Evolutionary conservation across 2,329 filamentous ascomycete species (phyloP), one percentile per base, ranked within the genome.

Genomic region (Penicillium decumbens): DNA sequence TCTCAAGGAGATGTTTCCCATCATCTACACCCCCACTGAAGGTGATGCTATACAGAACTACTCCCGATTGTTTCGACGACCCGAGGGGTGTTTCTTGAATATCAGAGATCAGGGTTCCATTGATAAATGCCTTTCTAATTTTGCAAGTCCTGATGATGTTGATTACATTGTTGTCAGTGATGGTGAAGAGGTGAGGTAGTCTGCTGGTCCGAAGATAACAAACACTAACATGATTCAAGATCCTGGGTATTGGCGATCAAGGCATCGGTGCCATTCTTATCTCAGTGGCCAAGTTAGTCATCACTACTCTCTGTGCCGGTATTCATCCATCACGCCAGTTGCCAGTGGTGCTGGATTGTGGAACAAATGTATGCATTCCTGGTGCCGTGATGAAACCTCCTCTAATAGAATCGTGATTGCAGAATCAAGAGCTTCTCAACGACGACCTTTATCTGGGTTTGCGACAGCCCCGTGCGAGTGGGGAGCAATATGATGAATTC

Each of bases 1-100:
- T 60, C 72, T 95, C 18, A 84, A 87, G 55, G 89, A 95, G 64
- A 93, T 95, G 87, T 91, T 95, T 63, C 83, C 85, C 35, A 75
- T 95, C n/a, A 88, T 95, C 25, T 95, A 95, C 64, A 95, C 90
- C 0, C 90, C 90, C 0, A 95, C 90, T 0, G 89, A 95, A 70
- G 89, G 88, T 7, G 88, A 95, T 35, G 90, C 90, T 0, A 95
- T 95, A 43, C 82, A 88, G 57, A 87, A 91, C 55, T 95, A 88
- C 64, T 93, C 88, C 0, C 74, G 84, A 0, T 67, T 93, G 0
- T 95, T 95, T 62, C 75, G 90, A 9, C 77, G 81, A 15, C 88
- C 89, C 0, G 86, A 92, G 57, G 90, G 90, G 0, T 89, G 88
- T 59, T 95, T 89, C 57, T 69, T 95, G 43, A 89, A 87, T 59